Evolutionary conservation across 2,329 filamentous ascomycete species (phyloP).

Genomic region (Aspergillus puulaauensis): DNA sequence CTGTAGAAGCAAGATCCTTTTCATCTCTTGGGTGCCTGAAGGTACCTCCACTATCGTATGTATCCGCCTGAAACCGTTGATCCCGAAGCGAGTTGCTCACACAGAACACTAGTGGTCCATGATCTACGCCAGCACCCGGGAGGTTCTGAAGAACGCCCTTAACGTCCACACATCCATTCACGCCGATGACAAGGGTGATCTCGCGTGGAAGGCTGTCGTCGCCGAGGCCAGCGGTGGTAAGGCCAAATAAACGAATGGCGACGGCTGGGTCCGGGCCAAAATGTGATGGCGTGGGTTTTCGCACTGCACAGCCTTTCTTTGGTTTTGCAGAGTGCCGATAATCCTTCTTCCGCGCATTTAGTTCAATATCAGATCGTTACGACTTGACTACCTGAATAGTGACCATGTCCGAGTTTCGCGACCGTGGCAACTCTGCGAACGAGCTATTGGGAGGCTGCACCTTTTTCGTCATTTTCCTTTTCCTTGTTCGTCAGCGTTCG

Average conservation of each 20-base stretch:
- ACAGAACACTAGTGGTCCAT: conserved; percentile 42
- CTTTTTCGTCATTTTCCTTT: conserved; percentile 11
- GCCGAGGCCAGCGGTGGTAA: conserved; percentile 42
- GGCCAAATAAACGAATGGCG: conserved; percentile 36
- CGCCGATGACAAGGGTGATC: conserved; percentile 42
- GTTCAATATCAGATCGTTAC: conserved; percentile 40
- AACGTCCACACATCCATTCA: conserved; percentile 43
- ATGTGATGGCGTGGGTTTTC: conserved; percentile 21
- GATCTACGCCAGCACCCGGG: conserved; percentile 52
- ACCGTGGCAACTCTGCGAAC: conserved; percentile 19
- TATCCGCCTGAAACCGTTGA: not conserved
- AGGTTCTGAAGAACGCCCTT: conserved; percentile 50
- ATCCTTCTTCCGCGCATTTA: conserved; percentile 34
- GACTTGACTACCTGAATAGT: conserved; percentile 30
- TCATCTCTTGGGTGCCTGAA: conserved; percentile 50
- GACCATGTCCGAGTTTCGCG: conserved; percentile 20
- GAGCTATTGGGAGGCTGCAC: conserved; percentile 16
- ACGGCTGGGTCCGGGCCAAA: conserved; percentile 38
- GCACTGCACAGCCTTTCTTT: conserved; percentile 15
- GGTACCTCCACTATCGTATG: conserved; percentile 43
- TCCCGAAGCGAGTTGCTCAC: conserved; percentile 17
- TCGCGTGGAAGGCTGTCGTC: conserved; percentile 44
- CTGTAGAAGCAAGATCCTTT: conserved; percentile 50
- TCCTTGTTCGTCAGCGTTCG: conserved; percentile 24
- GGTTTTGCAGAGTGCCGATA: conserved; percentile 23